A percentile compares a stretch with the other conserved stretches of the same genome.
These are phyloP conservation scores for Chloroidium sp. DNA, from an alignment of 163 green algal genomes.

Conservation along the genomic window DNA sequence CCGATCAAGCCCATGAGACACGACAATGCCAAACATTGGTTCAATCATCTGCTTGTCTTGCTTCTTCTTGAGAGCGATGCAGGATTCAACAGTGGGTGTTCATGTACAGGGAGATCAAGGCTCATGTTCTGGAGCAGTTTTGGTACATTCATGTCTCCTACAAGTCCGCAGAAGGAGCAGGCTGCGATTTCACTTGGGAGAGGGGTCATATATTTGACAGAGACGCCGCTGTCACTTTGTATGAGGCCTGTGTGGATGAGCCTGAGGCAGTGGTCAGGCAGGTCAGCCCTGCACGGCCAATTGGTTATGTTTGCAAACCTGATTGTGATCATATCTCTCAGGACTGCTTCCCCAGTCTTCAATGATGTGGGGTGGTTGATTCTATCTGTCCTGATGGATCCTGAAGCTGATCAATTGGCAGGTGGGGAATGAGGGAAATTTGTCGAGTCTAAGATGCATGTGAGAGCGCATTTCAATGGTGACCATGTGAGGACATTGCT, in stretches of 20 bases:
- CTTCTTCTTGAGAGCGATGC: no score
- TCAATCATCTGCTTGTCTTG: no score
- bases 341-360: no score
- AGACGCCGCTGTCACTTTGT: constrained; percentile 54
- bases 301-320: no score
- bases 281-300: constrained; percentile 1
- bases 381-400: no score
- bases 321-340: no score
- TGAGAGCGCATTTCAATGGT: no score
- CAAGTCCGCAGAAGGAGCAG: constrained; percentile 4
- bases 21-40: no score
- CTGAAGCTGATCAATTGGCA: no score
- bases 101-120: constrained; percentile 67
- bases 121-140: constrained; percentile 83
- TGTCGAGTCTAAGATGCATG: no score
- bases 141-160: constrained; percentile 68
- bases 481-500: neutral
- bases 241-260: constrained; percentile 53
- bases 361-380: no score
- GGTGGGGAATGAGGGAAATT: no score
- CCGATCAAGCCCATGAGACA: neutral
- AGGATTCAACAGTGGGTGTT: neutral
- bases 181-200: constrained; percentile 54
- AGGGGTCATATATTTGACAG: constrained; percentile 82
- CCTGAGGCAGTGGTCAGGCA: constrained; percentile 53